Base-by-base conservation (phyloP, 768 basidiomycete genomes). In the Leccinum rimulosum region DNA sequence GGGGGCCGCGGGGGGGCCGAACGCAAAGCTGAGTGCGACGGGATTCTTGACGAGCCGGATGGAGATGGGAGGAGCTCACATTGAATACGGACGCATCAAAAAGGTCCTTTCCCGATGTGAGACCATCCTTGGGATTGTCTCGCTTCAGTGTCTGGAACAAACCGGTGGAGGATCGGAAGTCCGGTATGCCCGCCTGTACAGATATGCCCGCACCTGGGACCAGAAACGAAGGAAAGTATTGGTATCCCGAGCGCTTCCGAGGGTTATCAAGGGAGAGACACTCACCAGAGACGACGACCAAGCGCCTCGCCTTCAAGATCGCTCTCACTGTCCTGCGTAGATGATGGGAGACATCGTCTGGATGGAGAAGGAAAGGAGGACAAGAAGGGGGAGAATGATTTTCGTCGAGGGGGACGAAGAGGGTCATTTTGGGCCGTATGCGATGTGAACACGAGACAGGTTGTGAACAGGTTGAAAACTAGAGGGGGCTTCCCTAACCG, bases 61-160 rank as follows among this genome's bases (percentile, higher is more conserved):
- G 61, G 36, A 60, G 9, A 30, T 38, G 1, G 33, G 35, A 43
- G 28, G 4, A 2, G 49, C 85, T 76, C 74, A 95, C 93, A 64
- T 86, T 87, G 73, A 96, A 92, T 2, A 93, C 89, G 17, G 90
- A 91, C 15, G 91, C 91, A 78, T 95, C 91, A 67, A 96, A 96
- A 3, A 96, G 77, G 68, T 95, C 93, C 71, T 87, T 93, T 2
- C 93, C 90, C 4, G 88, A 89, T 38, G 82, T 77, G 70, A 93
- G 75, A 22, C 77, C 75, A 63, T 89, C 87, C 58, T 83, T 83
- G 0, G 89, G 88, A 71, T 94, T 88, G 66, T 89, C 88, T 64
- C 85, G 80, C 70, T 89, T 93, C 62, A 92, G 73, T 19, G 83
- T 80, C 66, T 87, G 84, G 70, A 95, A 95, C 28, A 95, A 75